Base-by-base conservation (phyloP, 2,329 filamentous ascomycete species). In the Calonectria naviculata region DNA sequence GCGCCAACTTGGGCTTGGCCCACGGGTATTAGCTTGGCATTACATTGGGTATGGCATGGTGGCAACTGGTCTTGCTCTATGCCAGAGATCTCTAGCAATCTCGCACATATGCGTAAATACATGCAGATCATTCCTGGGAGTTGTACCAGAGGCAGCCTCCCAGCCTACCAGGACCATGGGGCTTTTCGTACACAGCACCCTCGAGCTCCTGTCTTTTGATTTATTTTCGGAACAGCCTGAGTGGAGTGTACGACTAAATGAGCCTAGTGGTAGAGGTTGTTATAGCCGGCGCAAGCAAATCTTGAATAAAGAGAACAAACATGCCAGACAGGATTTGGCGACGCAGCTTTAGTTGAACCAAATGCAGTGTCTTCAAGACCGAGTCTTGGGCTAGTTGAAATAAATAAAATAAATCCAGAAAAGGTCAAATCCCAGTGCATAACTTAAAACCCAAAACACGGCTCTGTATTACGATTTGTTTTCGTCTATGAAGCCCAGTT, bases 1-100 rank as follows among this genome's bases (percentile, higher is more conserved):
- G 62, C 70, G 54, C 65, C 36, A 24, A 26, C 24, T 47, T 21
- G 65, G 44, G n/a, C 49, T 60, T 21, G 46, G 26, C 41, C 52
- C 31, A 36, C n/a, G 21, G 31, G 31, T 24, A 15, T 38, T 56
- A 12, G 52, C 12, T 38, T 26, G 52, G 21, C 52, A 58, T 58
- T 58, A 38, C 52, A 58, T 38, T 58, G 52, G 10, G 10, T 36
- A 36, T n/a, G 29, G 29, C 21, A 46, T 26, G 49, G 19, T 54
- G 68, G 56, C 56, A 47, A 67, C 54, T 47, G 38, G 47, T 26
- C 26, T 36, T 41, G 47, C 28, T 38, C 44, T 36, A 28, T 63
- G n/a, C n/a, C 44, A 26, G 29, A 46, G 67, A 64, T 44, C 26
- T 61, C 13, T 29, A 41, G 46, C 54, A 42, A 56, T 58, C 34